Evolutionary conservation across 2,329 filamentous ascomycete species (phyloP).

Genomic region (Neonectria punicea): DNA sequence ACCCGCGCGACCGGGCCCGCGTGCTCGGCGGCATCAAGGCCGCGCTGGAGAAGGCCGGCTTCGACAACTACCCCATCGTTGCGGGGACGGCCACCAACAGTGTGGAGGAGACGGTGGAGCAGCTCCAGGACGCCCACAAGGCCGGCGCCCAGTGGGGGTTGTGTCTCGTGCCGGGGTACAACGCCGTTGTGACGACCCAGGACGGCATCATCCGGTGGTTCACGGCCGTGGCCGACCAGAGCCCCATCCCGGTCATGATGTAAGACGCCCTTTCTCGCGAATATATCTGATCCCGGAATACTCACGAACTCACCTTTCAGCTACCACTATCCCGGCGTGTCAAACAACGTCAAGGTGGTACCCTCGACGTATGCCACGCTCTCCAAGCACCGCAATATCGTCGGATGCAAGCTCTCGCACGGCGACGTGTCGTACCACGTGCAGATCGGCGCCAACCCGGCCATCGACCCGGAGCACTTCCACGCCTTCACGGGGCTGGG

Average conservation of each 20-base stretch:
- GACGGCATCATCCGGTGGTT: constrained; percentile 68
- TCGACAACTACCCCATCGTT: constrained; percentile 68
- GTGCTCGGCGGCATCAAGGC: constrained; percentile 66
- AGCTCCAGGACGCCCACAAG: constrained; percentile 64
- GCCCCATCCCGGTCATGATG: constrained; percentile 68
- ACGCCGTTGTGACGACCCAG: constrained; percentile 64
- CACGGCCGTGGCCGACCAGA: constrained; percentile 65
- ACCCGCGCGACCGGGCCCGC: constrained; percentile 64
- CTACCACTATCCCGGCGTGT: constrained; percentile 74
- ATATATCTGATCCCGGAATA: background rate
- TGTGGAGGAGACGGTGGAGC: constrained; percentile 69
- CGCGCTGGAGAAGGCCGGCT: constrained; percentile 65
- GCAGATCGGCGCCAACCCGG: constrained; percentile 68
- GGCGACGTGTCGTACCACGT: constrained; percentile 73
- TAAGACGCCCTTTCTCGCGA: constrained; percentile 47
- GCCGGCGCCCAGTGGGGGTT: constrained; percentile 70
- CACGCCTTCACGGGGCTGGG: constrained; percentile 72
- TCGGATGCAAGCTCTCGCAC: constrained; percentile 76
- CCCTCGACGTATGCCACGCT: constrained; percentile 67
- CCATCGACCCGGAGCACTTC: constrained; percentile 68
- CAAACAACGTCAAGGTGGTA: constrained; percentile 70
- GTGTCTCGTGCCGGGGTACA: constrained; percentile 69
- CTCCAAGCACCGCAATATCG: constrained; percentile 72
- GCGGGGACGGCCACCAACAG: constrained; percentile 70
- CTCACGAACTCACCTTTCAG: constrained; percentile 44